These are phyloP conservation scores for Endoconidiophora laricicola DNA, from an alignment of 2,329 filamentous ascomycete species.

Conservation along the genomic window DNA sequence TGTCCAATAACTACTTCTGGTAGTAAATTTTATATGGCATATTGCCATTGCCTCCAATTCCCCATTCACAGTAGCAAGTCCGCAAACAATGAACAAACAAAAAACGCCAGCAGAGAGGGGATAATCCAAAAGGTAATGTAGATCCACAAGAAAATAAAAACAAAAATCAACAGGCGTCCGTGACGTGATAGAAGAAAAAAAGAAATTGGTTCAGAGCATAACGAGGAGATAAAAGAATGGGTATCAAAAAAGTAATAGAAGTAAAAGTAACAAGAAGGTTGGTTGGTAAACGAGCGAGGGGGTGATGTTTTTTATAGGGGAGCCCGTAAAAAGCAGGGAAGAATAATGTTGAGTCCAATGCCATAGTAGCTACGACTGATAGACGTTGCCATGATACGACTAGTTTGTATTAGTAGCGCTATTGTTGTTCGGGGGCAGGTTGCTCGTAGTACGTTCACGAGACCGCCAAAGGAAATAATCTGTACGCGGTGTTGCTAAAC, in stretches of 20 bases:
- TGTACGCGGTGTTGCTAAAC: slow-evolving; percentile 16
- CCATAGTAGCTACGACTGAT: neutral
- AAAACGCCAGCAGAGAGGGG: too few relatives aligned
- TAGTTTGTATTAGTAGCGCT: neutral
- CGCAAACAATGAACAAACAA: too few relatives aligned
- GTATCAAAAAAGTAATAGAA: slow-evolving; percentile 15
- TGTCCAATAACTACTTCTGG: too few relatives aligned
- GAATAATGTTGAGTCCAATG: neutral
- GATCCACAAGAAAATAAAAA: neutral
- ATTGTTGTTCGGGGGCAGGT: slow-evolving; percentile 1
- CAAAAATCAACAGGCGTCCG: neutral
- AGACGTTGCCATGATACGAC: neutral
- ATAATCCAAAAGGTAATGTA: too few relatives aligned
- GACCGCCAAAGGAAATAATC: slow-evolving; percentile 37
- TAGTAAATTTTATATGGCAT: too few relatives aligned
- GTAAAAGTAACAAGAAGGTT: neutral
- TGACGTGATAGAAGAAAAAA: too few relatives aligned
- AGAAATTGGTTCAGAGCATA: slow-evolving; percentile 12
- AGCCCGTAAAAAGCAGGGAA: neutral
- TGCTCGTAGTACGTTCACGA: slow-evolving; percentile 24
- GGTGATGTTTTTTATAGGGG: neutral
- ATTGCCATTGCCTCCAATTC: too few relatives aligned
- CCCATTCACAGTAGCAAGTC: too few relatives aligned
- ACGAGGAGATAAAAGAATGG: slow-evolving; percentile 12
- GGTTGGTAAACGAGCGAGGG: neutral